A percentile compares a stretch with the other conserved stretches of the same genome.
Conservation (phyloP, 1,284 basidiomycete genomes). For the Microbotryum saponariae region DNA sequence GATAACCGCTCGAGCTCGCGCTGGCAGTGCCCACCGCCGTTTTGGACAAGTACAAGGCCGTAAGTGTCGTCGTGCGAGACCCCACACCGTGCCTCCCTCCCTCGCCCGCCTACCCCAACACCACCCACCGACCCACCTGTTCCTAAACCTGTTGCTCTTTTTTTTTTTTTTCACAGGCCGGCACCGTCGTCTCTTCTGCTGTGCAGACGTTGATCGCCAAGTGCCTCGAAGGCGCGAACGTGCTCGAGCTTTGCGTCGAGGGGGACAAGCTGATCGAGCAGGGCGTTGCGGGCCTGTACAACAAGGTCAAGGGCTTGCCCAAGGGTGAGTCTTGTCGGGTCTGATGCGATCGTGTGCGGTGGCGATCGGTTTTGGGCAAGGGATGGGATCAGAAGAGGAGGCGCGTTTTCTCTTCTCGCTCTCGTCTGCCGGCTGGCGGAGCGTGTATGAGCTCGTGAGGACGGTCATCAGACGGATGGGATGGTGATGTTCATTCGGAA, state of each 20-base stretch:
- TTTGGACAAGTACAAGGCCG: slow-evolving; percentile 34
- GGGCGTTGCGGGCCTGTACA: slow-evolving; percentile 76
- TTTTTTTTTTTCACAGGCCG: slow-evolving; percentile 48
- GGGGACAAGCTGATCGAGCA: slow-evolving; percentile 88
- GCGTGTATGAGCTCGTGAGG: no score
- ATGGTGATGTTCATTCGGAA: no score
- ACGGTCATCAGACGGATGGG: no score
- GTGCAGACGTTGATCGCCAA: slow-evolving; percentile 76
- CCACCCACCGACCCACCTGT: background rate
- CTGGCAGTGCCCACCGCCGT: slow-evolving; percentile 27
- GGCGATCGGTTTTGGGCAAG: no score
- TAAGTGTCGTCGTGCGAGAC: no score
- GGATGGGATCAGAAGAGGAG: no score
- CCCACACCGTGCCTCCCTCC: background rate
- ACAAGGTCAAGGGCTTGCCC: slow-evolving; percentile 73
- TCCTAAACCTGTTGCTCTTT: background rate
- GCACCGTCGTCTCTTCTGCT: slow-evolving; percentile 78
- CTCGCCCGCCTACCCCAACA: background rate
- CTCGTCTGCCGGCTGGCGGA: no score
- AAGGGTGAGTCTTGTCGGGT: slow-evolving; percentile 31
- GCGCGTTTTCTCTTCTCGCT: no score
- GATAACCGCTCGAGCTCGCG: no score
- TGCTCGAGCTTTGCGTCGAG: slow-evolving; percentile 78
- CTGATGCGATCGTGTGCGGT: background rate
- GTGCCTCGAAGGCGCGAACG: slow-evolving; percentile 66